These are phyloP conservation scores for Saccharomycopsis sp. DNA, from an alignment of 805 yeast genomes.

Conservation along the genomic window DNA sequence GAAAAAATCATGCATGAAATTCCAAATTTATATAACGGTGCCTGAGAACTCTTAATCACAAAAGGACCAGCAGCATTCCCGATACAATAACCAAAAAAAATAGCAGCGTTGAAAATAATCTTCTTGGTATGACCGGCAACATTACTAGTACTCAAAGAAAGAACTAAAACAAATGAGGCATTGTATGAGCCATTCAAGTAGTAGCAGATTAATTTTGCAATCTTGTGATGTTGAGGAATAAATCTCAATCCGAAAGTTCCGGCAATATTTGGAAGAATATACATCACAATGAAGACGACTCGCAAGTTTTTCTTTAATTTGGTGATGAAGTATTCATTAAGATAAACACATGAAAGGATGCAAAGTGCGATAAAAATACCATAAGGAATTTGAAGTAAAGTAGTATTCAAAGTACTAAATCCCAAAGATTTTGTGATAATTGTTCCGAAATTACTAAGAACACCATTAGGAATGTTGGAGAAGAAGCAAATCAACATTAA, in stretches of 20 bases:
- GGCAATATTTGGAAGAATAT: slow-evolving; percentile 25
- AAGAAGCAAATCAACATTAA: slow-evolving; percentile 25
- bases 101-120: slow-evolving; percentile 37
- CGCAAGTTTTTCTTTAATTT: slow-evolving; percentile 33
- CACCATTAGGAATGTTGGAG: slow-evolving; percentile 32
- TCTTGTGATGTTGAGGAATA: slow-evolving; percentile 29
- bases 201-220: slow-evolving; percentile 24
- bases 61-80: slow-evolving; percentile 55
- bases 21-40: slow-evolving; percentile 38
- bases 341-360: slow-evolving; percentile 33
- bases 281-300: slow-evolving; percentile 30
- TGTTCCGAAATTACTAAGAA: slow-evolving; percentile 27
- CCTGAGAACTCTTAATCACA: slow-evolving; percentile 36
- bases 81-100: slow-evolving; percentile 42
- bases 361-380: slow-evolving; percentile 32
- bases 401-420: slow-evolving; percentile 33
- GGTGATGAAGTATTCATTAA: slow-evolving; percentile 50
- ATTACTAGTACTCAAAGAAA: slow-evolving; percentile 38
- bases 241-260: slow-evolving; percentile 40
- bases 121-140: slow-evolving; percentile 55
- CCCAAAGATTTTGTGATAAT: slow-evolving; percentile 32
- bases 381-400: slow-evolving; percentile 39
- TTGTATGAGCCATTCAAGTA: slow-evolving; percentile 29
- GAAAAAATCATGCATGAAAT: slow-evolving; percentile 33
- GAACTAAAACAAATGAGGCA: slow-evolving; percentile 31